phyloP scores from a whole-genome alignment of 2,329 filamentous ascomycete genomes.

The Claviceps pazoutovae region DNA sequence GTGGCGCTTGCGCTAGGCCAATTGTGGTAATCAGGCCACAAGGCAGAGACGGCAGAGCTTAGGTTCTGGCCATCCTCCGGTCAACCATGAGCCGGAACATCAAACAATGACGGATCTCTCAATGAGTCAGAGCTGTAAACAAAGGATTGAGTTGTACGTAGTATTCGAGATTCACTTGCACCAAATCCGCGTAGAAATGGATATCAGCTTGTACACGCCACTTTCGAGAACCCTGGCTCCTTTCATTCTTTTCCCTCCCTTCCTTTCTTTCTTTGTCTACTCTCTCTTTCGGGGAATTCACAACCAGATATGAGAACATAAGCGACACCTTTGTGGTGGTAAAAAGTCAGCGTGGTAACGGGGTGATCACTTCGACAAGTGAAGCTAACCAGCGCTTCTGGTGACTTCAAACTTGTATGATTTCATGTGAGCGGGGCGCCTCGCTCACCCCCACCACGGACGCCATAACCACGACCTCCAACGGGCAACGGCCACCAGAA shows the following conservation, averaged over 20 bases:
- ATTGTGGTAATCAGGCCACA: conserved; percentile 18
- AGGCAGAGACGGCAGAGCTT: conserved; percentile 14
- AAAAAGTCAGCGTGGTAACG: too few species aligned
- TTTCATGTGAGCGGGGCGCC: conserved; percentile 1
- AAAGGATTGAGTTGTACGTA: neutral
- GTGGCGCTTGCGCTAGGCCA: conserved; percentile 11
- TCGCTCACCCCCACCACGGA: neutral
- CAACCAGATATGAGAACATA: too few species aligned
- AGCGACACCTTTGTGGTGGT: too few species aligned
- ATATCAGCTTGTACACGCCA: neutral
- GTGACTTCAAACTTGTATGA: neutral
- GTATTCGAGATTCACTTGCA: neutral
- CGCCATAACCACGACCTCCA: neutral
- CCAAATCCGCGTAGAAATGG: neutral
- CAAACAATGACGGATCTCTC: neutral
- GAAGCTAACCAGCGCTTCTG: too few species aligned
- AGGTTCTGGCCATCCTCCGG: neutral
- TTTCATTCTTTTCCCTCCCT: neutral
- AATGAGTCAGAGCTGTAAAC: too few species aligned
- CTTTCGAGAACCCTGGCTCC: neutral
- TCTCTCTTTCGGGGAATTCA: too few species aligned
- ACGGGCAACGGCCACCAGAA: neutral
- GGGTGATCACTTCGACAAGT: too few species aligned
- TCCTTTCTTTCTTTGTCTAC: neutral
- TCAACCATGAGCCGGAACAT: neutral